A percentile compares a stretch with the other conserved stretches of the same genome.
Conservation (phyloP, 2,329 filamentous ascomycete genomes). For the Neofusicoccum cordaticola region DNA sequence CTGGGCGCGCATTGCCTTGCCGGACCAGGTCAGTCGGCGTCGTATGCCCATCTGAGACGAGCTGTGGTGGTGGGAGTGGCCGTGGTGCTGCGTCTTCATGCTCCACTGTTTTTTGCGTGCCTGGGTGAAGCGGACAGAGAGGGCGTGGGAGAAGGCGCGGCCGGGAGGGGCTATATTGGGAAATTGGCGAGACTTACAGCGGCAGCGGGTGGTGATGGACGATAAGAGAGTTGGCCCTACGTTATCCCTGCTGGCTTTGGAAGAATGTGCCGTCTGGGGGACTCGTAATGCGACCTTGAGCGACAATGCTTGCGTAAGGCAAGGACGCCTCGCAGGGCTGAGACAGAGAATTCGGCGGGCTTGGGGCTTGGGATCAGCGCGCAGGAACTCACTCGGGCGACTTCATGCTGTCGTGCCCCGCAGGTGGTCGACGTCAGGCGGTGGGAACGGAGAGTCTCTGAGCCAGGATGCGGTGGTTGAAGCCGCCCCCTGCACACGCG, state of each 20-base stretch:
- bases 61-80: not conserved
- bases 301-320: conserved; percentile 10
- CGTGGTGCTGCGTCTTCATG: not conserved
- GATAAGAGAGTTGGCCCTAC: conserved; percentile 11
- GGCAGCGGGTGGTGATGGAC: not conserved
- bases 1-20: conserved; percentile 32
- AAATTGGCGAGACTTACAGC: conserved; percentile 9
- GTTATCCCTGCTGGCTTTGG: conserved; percentile 7
- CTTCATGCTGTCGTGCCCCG: conserved; percentile 7
- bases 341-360: not conserved
- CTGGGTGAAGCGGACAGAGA: not conserved
- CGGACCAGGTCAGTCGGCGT: conserved; percentile 13
- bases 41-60: conserved; percentile 14
- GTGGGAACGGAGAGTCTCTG: conserved; percentile 1
- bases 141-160: not conserved
- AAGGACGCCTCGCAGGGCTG: conserved; percentile 6
- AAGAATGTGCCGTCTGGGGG: conserved; percentile 9
- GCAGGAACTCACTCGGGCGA: not conserved
- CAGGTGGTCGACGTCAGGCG: conserved; percentile 10
- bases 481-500: not conserved
- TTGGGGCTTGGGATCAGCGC: not conserved
- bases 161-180: not conserved
- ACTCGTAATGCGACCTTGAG: conserved; percentile 8
- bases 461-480: conserved; percentile 5
- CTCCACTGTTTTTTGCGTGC: not conserved